Percentiles rank a stretch among this genome's conserved stretches.
phyloP scores from a whole-genome alignment of 345 rosid genomes.

The Moricandia arvensis region DNA sequence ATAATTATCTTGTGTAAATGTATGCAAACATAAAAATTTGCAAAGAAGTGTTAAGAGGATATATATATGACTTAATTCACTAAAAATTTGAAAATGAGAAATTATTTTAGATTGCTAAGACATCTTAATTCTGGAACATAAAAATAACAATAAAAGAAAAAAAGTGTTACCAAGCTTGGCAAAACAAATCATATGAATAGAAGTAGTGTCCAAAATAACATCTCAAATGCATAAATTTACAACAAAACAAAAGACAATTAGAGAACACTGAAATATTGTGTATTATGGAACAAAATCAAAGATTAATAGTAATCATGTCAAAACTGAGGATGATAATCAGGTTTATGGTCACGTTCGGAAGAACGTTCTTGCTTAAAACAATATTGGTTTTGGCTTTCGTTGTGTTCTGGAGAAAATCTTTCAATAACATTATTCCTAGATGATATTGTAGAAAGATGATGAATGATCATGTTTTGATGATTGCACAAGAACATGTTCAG shows the following conservation, averaged over 20 bases:
- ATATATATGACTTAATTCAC: not conserved
- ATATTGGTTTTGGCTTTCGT: conserved; percentile 1
- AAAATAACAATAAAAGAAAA: not conserved
- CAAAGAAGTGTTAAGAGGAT: not conserved
- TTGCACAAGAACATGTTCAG: not conserved
- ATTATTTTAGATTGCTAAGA: not conserved
- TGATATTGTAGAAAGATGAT: not conserved
- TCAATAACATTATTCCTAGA: not conserved
- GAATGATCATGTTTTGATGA: conserved; percentile 1
- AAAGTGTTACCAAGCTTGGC: not conserved
- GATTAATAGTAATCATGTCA: not conserved
- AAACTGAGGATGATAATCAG: not conserved
- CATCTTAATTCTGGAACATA: not conserved
- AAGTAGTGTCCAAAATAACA: not conserved
- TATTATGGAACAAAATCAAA: not conserved
- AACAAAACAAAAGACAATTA: not conserved
- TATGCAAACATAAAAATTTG: not conserved
- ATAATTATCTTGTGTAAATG: not conserved
- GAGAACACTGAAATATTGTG: not conserved
- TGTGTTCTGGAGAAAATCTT: conserved; percentile 1
- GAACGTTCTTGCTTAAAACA: conserved; percentile 11
- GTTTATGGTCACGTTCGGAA: not conserved
- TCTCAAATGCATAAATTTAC: not conserved
- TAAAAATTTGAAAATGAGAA: not conserved
- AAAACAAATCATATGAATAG: not conserved